A percentile compares a stretch with the other conserved stretches of the same genome.
phyloP scores from a whole-genome alignment of 2,329 filamentous ascomycete genomes.

The Ilyonectria mors-panacis region DNA sequence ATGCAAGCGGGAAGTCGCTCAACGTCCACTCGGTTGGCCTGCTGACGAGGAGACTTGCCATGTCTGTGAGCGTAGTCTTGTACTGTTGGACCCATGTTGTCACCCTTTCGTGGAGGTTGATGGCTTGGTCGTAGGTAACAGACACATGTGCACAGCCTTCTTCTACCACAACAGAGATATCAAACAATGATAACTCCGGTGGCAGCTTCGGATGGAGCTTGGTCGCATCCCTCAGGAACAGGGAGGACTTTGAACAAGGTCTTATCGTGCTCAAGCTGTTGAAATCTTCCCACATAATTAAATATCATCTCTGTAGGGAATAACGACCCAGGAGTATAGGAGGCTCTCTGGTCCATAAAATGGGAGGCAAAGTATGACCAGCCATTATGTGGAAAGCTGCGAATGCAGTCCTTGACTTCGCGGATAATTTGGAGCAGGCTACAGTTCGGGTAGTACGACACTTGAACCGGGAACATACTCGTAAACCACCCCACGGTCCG shows the following conservation, averaged over 20 bases:
- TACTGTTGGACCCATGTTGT: conserved; percentile 1
- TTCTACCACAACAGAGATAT: conserved; percentile 4
- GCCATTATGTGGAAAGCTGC: conserved; percentile 29
- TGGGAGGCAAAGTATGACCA: conserved; percentile 36
- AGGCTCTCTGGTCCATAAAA: conserved; percentile 34
- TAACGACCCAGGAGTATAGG: conserved; percentile 47
- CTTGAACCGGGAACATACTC: conserved; percentile 48
- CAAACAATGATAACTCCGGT: no score
- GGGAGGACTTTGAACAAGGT: conserved; percentile 9
- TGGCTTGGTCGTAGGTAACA: conserved; percentile 4
- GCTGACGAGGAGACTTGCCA: conserved; percentile 4
- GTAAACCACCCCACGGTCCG: conserved; percentile 56
- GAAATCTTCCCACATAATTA: conserved; percentile 40
- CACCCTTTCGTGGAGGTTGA: conserved; percentile 5
- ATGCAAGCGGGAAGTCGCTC: conserved; percentile 46
- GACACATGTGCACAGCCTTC: background rate
- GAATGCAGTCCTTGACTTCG: no score
- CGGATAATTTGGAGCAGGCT: no score
- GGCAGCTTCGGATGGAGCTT: no score
- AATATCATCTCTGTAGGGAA: conserved; percentile 50
- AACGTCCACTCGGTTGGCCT: conserved; percentile 37
- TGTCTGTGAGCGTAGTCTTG: conserved; percentile 6
- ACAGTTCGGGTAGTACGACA: no score
- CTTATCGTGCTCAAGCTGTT: conserved; percentile 34
- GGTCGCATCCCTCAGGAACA: no score